Percentiles rank a stretch among this genome's conserved stretches.
These are phyloP conservation scores for Thalassiosira exigua DNA, from an alignment of 352 stramenopile species.

Conservation along the genomic window DNA sequence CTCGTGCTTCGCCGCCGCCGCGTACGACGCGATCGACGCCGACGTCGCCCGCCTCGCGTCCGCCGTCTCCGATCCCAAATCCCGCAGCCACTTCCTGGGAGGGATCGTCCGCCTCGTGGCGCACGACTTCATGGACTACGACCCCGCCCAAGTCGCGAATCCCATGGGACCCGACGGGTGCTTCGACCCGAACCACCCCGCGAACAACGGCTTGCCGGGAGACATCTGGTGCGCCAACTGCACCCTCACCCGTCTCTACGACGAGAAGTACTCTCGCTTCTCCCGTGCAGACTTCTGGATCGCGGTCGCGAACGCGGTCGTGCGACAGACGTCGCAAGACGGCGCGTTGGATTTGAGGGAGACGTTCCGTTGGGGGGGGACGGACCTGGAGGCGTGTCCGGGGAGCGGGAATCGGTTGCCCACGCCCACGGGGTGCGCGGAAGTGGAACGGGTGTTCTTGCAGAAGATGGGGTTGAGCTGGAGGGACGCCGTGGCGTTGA, in stretches of 20 bases:
- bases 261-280: constrained; percentile 51
- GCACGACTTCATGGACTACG: constrained; percentile 75
- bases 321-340: constrained; percentile 49
- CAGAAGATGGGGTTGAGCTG: constrained; percentile 59
- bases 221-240: constrained; percentile 59
- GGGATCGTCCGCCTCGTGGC: constrained; percentile 49
- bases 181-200: constrained; percentile 48
- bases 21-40: constrained; percentile 54
- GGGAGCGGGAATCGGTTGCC: constrained; percentile 46
- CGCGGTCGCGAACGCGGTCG: constrained; percentile 53
- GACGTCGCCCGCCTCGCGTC: constrained; percentile 53
- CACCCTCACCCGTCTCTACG: constrained; percentile 46
- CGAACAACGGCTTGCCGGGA: constrained; percentile 51
- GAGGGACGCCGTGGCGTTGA: constrained; percentile 62
- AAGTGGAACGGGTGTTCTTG: constrained; percentile 59
- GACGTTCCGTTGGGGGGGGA: constrained; percentile 54
- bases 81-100: constrained; percentile 60
- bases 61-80: constrained; percentile 30
- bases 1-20: constrained; percentile 41
- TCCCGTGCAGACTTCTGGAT: constrained; percentile 75
- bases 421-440: constrained; percentile 25
- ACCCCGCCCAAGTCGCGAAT: constrained; percentile 20
- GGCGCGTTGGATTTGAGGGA: constrained; percentile 57
- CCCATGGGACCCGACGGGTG: constrained; percentile 62
- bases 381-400: constrained; percentile 46